Evolutionary conservation across 2,329 filamentous ascomycete species (phyloP).

Genomic region (Paraphaeosphaeria minitans): DNA sequence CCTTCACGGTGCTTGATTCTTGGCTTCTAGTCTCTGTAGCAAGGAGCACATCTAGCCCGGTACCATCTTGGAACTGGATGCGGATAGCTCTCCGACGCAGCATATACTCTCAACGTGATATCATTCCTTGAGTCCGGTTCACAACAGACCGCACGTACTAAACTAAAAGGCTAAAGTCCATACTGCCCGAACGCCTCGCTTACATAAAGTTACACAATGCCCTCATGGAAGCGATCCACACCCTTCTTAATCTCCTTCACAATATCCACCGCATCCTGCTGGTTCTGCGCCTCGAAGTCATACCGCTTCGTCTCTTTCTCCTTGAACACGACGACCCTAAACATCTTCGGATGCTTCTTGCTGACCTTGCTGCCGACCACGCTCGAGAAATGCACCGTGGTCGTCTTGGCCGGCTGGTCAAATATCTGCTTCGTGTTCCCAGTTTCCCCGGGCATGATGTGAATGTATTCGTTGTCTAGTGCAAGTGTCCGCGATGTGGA

Average conservation of each 20-base stretch:
- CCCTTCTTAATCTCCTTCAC: constrained; percentile 79
- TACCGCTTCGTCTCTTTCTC: constrained; percentile 79
- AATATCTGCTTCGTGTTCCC: constrained; percentile 64
- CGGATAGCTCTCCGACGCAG: no score
- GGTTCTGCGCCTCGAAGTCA: constrained; percentile 78
- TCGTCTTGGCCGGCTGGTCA: constrained; percentile 69
- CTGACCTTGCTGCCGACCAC: constrained; percentile 83
- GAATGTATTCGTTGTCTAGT: constrained; percentile 85
- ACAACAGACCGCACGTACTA: neutral
- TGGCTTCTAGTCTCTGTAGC: no score
- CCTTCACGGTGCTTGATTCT: no score
- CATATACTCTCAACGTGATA: no score
- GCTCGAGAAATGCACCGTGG: constrained; percentile 80
- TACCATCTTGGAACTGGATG: no score
- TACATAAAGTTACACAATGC: constrained; percentile 35
- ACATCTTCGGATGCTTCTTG: constrained; percentile 78
- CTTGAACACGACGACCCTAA: constrained; percentile 79
- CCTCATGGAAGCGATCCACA: constrained; percentile 68
- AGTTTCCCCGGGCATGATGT: constrained; percentile 71
- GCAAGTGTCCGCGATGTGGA: constrained; percentile 76
- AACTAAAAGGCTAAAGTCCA: neutral
- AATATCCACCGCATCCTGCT: constrained; percentile 77
- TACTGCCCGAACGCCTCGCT: neutral
- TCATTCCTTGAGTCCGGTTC: neutral
- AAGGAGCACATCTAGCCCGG: no score